Conservation (phyloP, 129 eudicot species). For the Helianthus annuus region HanXRQr2.0-SUNRISE NC_035433.2:50879065-50879564, state of each 20-base stretch:
- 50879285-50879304: background rate
- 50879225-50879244: background rate
- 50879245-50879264: background rate
- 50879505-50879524: slow-evolving; percentile 60
- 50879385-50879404: slow-evolving; percentile 86
- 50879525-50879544: background rate
- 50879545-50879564: background rate
- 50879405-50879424: slow-evolving; percentile 70
- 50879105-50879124: too few species aligned
- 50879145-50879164: too few species aligned
- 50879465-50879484: slow-evolving; percentile 76
- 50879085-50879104: too few species aligned
- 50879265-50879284: background rate
- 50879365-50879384: slow-evolving; percentile 3
- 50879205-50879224: too few species aligned
- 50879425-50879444: slow-evolving; percentile 80
- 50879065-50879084: too few species aligned
- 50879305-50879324: background rate
- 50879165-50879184: too few species aligned
- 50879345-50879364: background rate
- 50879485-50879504: slow-evolving; percentile 85
- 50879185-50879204: too few species aligned
- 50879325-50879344: background rate
- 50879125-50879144: too few species aligned
- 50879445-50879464: slow-evolving; percentile 75